These are phyloP conservation scores for Pascua guehoae DNA, from an alignment of 1,284 basidiomycete genomes.

Conservation along the genomic window DNA sequence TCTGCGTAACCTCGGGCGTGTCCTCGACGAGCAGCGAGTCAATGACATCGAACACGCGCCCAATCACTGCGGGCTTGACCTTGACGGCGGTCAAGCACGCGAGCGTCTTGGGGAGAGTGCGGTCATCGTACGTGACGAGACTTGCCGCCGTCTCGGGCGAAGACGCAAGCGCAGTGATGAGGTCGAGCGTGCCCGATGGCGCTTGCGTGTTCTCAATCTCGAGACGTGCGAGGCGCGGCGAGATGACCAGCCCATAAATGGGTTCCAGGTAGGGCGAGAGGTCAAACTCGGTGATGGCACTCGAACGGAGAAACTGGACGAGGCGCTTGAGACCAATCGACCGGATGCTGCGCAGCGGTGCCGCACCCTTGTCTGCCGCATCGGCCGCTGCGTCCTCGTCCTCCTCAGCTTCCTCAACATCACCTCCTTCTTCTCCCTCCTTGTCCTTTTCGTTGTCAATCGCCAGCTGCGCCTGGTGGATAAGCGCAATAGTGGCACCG, in stretches of 20 bases:
- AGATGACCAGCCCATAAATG: constrained; percentile 70
- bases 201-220: constrained; percentile 87
- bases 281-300: constrained; percentile 62
- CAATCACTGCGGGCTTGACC: constrained; percentile 81
- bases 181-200: constrained; percentile 81
- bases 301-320: constrained; percentile 76
- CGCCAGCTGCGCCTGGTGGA: constrained; percentile 62
- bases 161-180: constrained; percentile 76
- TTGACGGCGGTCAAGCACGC: constrained; percentile 74
- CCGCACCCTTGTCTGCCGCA: constrained; percentile 43
- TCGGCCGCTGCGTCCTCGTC: constrained; percentile 38
- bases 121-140: constrained; percentile 67
- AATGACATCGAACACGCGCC: constrained; percentile 79
- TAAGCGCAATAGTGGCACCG: constrained; percentile 62
- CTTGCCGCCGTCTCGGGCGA: constrained; percentile 59
- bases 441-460: constrained; percentile 50
- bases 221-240: constrained; percentile 71
- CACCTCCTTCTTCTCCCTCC: constrained; percentile 45
- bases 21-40: constrained; percentile 64
- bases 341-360: constrained; percentile 62
- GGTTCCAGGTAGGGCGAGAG: constrained; percentile 67
- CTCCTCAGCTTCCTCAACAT: constrained; percentile 41
- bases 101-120: constrained; percentile 72
- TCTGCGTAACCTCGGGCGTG: constrained; percentile 51
- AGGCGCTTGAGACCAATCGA: constrained; percentile 82